Base-by-base conservation (phyloP, 1,284 basidiomycete species). In the Austroboletus novae-zelandiae region DNA sequence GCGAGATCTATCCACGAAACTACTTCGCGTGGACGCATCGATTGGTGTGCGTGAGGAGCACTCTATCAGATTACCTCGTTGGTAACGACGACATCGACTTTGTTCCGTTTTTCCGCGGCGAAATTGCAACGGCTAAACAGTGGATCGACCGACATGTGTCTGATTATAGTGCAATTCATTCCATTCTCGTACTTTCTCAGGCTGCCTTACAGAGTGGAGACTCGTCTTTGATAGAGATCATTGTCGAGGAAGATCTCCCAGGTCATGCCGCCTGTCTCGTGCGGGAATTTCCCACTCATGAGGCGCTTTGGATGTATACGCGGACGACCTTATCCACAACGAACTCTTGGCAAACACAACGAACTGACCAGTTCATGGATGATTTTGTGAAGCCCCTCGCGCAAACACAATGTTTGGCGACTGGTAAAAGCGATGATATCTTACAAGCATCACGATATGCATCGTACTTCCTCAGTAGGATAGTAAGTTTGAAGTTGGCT, bases 11-110 rank as follows among this genome's bases (percentile, higher is more conserved):
- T 60, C 79, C 81, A 9, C 76, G 84, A 27, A 87, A 86, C 58
- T 87, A 86, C 59, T 78, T 83, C 60, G 83, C 81, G 10, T 86
- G 84, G 84, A 63, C 69, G 5, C 80, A 86, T 58, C 78, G 81
- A 57, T 70, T 71, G 45, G 73, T 74, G 37, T 71, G 81, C 50
- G 61, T 78, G 43, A 70, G 18, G 27, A 54, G 51, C 45, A 44
- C 50, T 52, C 40, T 57, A 31, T 46, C 31, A 18, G 42, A 46
- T 40, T 48, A 56, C 30, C 51, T 50, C 37, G 5, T 45, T 14
- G 55, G 49, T 1, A 35, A 13, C 8, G 52, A 45, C 40, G 47
- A 45, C 45, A 1, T 56, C 31, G 58, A 56, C 37, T 71, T 71
- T 56, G 39, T 66, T 41, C 41, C 53, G 17, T 54, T 76, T 25